Evolutionary conservation across 106 monocot genomes (phyloP), one percentile per base, ranked within the genome.

Genomic region (Gastrodia elata): DNA sequence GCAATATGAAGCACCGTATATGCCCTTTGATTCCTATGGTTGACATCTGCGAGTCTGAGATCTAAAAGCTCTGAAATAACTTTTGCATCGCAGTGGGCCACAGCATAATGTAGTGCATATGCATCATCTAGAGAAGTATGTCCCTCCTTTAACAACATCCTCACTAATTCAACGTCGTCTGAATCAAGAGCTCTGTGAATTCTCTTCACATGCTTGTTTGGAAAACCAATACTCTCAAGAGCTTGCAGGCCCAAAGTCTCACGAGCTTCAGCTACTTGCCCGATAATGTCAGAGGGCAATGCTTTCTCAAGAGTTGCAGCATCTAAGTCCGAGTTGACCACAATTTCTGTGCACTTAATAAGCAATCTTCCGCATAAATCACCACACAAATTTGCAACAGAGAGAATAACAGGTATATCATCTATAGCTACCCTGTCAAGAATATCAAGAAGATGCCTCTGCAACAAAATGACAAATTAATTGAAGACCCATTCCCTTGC

Each of bases 81-180:
- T 59, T 97, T 97, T 0, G 80, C 68, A 34, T 90, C 84, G 39
- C 97, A 93, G 58, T 90, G 73, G 20, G 85, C 81, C 8, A 93
- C 91, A 1, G 97, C 93, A 67, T 98, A 93, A 56, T 98, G 97
- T 30, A 98, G 68, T 0, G 88, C 93, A 80, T 49, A 91, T 3
- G 97, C 84, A 78, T 87, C 97, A 64, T 98, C 93, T 13, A 93
- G 70, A 71, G 79, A 78, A 6, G 81, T 83, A 5, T 74, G 68
- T 3, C 79, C 75, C 78, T 98, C 97, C 64, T 68, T 84, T 15
- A 98, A 36, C 34, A 98, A 75, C 93, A 98, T 80, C 10, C 78
- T 80, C 10, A 97, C 84, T 39, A 97, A 76, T 35, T 90, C 90
- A 36, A 97, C 80, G 64, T 97, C 97, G 64, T 97, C 97, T 0